Conservation (phyloP, 2,329 filamentous ascomycete species). For the Neopestalotiopsis sp. region DNA sequence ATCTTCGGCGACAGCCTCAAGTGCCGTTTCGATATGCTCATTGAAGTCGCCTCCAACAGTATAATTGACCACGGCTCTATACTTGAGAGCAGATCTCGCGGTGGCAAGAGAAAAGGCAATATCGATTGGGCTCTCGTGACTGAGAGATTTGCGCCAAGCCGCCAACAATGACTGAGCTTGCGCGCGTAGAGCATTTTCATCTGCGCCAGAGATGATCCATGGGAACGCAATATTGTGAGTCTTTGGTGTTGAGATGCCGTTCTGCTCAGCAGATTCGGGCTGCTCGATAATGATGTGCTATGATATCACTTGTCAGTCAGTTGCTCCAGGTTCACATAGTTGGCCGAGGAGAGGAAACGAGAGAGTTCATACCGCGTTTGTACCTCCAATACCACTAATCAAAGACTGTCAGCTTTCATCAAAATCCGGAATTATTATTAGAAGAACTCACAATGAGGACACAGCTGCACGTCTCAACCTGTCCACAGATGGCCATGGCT, state of each 20-base stretch:
- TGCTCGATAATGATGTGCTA: conserved; percentile 15
- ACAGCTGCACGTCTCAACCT: conserved; percentile 9
- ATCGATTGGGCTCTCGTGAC: not conserved
- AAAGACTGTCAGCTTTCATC: not conserved
- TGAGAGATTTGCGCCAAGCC: not conserved
- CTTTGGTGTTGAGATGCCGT: not conserved
- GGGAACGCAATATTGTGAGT: conserved; percentile 7
- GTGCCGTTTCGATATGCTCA: conserved; percentile 9
- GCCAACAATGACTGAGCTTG: conserved; percentile 5
- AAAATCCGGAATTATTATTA: not conserved
- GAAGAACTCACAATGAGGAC: conserved; percentile 5
- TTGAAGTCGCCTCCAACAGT: not conserved
- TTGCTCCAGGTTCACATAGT: not conserved
- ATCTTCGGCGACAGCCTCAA: not conserved
- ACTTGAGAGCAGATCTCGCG: conserved; percentile 14
- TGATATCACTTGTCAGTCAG: not conserved
- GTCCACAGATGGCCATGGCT: conserved; percentile 1
- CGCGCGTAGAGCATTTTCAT: conserved; percentile 12
- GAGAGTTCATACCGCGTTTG: conserved; percentile 9
- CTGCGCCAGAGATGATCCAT: conserved; percentile 12
- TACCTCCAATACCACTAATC: conserved; percentile 8
- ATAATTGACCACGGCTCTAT: conserved; percentile 5
- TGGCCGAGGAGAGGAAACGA: not conserved
- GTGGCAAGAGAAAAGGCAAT: conserved; percentile 15
- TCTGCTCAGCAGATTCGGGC: not conserved